These are phyloP conservation scores for Lentinula guzmanii DNA, from an alignment of 768 basidiomycete species.

Conservation along the genomic window DNA sequence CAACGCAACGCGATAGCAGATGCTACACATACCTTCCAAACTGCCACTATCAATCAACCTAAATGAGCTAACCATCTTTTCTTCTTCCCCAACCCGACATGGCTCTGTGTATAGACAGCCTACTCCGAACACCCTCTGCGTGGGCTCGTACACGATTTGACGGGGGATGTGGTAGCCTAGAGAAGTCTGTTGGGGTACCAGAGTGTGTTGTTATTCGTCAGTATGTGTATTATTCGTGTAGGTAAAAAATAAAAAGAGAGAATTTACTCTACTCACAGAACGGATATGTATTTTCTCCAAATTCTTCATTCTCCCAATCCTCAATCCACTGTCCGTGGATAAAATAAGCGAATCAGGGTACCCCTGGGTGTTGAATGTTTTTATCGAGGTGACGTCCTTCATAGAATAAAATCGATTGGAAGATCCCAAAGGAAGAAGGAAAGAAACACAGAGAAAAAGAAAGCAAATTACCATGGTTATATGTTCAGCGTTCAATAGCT, in stretches of 20 bases:
- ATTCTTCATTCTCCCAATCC: constrained; percentile 61
- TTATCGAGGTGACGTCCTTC: constrained; percentile 49
- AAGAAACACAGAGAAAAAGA: no score
- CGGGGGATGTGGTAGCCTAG: constrained; percentile 71
- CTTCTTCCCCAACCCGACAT: constrained; percentile 43
- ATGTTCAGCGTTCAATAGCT: no score
- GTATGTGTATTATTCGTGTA: no score
- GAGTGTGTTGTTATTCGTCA: no score
- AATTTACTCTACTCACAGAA: constrained; percentile 39
- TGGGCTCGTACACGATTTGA: constrained; percentile 54
- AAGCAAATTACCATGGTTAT: no score
- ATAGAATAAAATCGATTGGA: no score
- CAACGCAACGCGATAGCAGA: background rate
- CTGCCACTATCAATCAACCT: constrained; percentile 60
- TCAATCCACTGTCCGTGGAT: constrained; percentile 44
- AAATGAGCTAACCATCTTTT: constrained; percentile 40
- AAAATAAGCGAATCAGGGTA: constrained; percentile 56
- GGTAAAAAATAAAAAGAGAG: background rate
- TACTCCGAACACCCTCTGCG: constrained; percentile 57
- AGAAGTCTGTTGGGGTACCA: constrained; percentile 41
- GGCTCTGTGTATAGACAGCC: constrained; percentile 53
- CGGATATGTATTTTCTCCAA: constrained; percentile 79
- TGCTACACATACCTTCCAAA: constrained; percentile 44
- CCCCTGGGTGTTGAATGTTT: constrained; percentile 37
- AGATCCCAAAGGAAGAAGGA: no score